Conservation (phyloP, 148 eudicot species). For the Salicornia ramosissima region DNA sequence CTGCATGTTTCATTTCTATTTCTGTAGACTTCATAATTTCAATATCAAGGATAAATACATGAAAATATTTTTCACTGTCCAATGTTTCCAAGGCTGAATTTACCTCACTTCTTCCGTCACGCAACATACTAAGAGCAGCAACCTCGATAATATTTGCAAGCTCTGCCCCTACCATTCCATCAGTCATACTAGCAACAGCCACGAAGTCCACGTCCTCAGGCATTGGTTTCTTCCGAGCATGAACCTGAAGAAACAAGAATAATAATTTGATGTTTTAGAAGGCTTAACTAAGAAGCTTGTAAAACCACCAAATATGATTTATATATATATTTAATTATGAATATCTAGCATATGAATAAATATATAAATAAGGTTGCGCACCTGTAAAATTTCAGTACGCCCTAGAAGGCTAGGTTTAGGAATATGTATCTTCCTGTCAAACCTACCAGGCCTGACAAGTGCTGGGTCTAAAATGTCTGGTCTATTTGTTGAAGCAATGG, state of each 20-base stretch:
- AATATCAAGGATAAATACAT: neutral
- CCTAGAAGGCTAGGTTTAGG: slow-evolving; percentile 88
- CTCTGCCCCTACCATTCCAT: slow-evolving; percentile 98
- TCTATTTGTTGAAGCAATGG: slow-evolving; percentile 95
- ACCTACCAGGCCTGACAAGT: slow-evolving; percentile 92
- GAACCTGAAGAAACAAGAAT: slow-evolving; percentile 47
- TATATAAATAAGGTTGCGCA: slow-evolving; percentile 10
- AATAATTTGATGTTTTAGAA: neutral
- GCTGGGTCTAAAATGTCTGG: slow-evolving; percentile 94
- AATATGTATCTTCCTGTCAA: slow-evolving; percentile 80
- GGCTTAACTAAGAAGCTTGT: neutral
- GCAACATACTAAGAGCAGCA: slow-evolving; percentile 84
- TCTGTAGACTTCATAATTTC: too few species aligned
- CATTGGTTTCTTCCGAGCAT: slow-evolving; percentile 91
- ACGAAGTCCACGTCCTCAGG: slow-evolving; percentile 81
- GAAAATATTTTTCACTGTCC: neutral
- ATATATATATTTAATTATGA: neutral
- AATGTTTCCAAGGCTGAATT: slow-evolving; percentile 13
- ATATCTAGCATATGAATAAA: slow-evolving; percentile 10
- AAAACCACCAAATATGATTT: neutral
- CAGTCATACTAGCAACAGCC: slow-evolving; percentile 85
- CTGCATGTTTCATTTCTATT: too few species aligned
- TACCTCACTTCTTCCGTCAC: slow-evolving; percentile 91
- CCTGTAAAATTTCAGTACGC: slow-evolving; percentile 78
- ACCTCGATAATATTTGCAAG: slow-evolving; percentile 88